Evolutionary conservation across 2,329 filamentous ascomycete species (phyloP), one percentile per base, ranked within the genome.

Genomic region (Verticillium isaacii): DNA sequence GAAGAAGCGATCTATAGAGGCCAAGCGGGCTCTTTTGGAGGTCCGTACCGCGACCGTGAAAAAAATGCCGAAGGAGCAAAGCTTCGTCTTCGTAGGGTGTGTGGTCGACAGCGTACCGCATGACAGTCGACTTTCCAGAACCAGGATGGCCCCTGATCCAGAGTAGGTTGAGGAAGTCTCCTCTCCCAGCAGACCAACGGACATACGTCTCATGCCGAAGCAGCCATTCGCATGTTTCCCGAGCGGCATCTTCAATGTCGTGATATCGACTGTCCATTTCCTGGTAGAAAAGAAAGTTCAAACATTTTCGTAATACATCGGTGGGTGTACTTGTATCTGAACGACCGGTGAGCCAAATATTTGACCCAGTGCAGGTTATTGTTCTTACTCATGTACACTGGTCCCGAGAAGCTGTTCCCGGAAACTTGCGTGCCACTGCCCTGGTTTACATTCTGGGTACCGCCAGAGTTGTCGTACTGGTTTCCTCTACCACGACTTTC

Each of bases 1-100:
- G 63, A 0, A 86, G 60, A 0, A 86, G 60, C 0, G 81, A 81
- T 2, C 82, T 74, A 64, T 83, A 85, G 68, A 86, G 75, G 0
- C 84, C 83, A 0, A 70, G 34, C 0, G 74, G 72, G 0, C 81
- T 77, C 60, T 73, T 82, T 55, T 86, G 80, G 7, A 81, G 67
- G 5, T 69, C 32, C 0, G 71, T 68, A 0, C 80, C 80, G 60
- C 78, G 69, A 0, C 79, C 79, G 60, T 82, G 78, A 71, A 83
- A 83, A 68, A 82, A 84, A 68, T 81, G 82, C 0, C 74, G 69
- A 11, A 76, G 63, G 5, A 69, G 57, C 6, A 73, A 41, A 9
- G 19, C 41, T 2, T 23, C 23, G 2, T 32, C 50, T 2, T 36
- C 17, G 3, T 61, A 8, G 17, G 19, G 2, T 2, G n/a, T 60